Base-by-base conservation (phyloP, 139 green algal species). In the Chloropicon primus region DNA sequence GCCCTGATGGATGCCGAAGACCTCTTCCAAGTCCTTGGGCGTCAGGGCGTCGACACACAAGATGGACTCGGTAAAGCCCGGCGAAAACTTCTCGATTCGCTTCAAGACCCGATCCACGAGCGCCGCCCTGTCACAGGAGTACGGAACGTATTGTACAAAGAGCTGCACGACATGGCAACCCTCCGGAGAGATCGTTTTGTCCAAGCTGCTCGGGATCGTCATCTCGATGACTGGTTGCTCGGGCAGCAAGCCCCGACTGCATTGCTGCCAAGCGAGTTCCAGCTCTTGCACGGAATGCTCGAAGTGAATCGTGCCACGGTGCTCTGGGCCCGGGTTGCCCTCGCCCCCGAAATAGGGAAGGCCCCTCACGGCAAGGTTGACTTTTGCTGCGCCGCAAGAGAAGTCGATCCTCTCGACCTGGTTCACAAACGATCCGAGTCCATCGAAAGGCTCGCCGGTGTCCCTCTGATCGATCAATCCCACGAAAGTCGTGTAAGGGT, bases 141-240 rank as follows among this genome's bases (percentile, higher is more conserved):
- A 87, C 17, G 83, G 76, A 1, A 21, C 27, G 41, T 78, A 85
- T 21, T 76, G 78, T 72, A 84, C 81, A 0, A 76, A 76, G 28
- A 87, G 71, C 71, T 25, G 71, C 24, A 25, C 71, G 23, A 26
- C 71, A 21, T 25, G 71, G 71, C 5, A 74, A 21, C 71, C 23
- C 5, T 10, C 5, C 23, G 71, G 23, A 5, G 71, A 3, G 71
- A 26, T 26, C 23, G 71, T 74, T 25, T 26, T 74, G 71, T 28
- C 71, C 23, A 21, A 3, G 3, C 5, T 21, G 71, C 71, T 25
- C 23, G 23, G 71, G 71, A 74, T 28, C 21, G 72, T 75, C 25
- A 27, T 27, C 24, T 80, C 76, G 21, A 80, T 28, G 24, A 80
- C 54, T 2, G 76, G 76, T 17, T 27, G 24, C 22, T 10, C 29